These are phyloP conservation scores for Huiozyma sinensis DNA, from an alignment of 805 yeast species.

Conservation along the genomic window DNA sequence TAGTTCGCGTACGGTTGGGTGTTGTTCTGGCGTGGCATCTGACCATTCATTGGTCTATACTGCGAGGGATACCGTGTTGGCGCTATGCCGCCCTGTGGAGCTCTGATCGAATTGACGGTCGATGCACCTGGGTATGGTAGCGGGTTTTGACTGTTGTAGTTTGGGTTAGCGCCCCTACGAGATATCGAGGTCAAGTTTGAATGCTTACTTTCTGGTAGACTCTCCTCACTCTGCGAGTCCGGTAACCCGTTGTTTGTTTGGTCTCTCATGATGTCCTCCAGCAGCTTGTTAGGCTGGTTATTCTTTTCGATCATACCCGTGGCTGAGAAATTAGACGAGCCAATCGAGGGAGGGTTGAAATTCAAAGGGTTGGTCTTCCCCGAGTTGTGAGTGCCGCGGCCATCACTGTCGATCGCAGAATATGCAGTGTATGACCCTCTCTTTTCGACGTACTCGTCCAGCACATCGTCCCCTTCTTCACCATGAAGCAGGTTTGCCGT, in stretches of 20 bases:
- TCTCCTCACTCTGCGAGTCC: conserved; percentile 6
- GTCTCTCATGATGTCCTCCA: conserved; percentile 18
- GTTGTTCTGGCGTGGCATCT: conserved; percentile 9
- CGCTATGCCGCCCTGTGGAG: background rate
- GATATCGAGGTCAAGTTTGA: conserved; percentile 74
- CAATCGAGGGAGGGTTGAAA: conserved; percentile 9
- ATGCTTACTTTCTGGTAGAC: conserved; percentile 16
- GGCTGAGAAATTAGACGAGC: conserved; percentile 15
- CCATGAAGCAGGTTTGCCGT: background rate
- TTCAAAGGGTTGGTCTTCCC: background rate
- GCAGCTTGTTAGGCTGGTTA: conserved; percentile 12
- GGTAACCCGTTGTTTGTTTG: conserved; percentile 1
- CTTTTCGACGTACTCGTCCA: conserved; percentile 2
- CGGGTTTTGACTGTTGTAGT: conserved; percentile 4
- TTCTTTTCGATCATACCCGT: conserved; percentile 8
- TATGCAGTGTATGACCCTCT: conserved; percentile 10
- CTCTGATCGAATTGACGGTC: background rate
- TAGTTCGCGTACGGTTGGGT: conserved; percentile 13
- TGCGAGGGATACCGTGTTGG: background rate
- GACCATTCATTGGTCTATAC: background rate
- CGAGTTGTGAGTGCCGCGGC: background rate
- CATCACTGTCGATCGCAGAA: conserved; percentile 15
- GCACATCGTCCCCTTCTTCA: conserved; percentile 3
- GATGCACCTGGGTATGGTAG: conserved; percentile 5
- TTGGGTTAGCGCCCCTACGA: conserved; percentile 62